These are phyloP conservation scores for Tuber aestivum DNA, from an alignment of 495 filamentous ascomycete species.

Conservation along the genomic window DNA sequence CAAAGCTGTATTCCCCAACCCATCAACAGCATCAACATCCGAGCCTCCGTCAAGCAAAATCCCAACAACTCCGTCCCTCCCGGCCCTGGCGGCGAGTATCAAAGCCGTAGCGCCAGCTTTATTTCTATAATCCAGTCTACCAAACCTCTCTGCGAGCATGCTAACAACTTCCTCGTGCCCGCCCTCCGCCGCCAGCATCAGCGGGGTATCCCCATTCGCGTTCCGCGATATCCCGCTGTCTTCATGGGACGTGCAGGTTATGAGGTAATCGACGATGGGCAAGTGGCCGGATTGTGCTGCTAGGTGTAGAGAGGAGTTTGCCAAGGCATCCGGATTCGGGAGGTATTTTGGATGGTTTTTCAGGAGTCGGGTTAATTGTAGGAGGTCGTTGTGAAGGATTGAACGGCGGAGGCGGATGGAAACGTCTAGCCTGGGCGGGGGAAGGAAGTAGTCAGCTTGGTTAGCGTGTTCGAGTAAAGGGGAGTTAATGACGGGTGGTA, in stretches of 20 bases:
- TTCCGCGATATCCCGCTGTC: slow-evolving; percentile 59
- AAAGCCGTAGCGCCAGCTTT: slow-evolving; percentile 56
- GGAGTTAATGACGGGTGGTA: neutral
- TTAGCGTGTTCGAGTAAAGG: neutral
- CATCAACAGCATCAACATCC: slow-evolving; percentile 48
- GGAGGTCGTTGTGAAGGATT: slow-evolving; percentile 63
- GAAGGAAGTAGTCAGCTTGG: neutral
- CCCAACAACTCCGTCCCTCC: slow-evolving; percentile 57
- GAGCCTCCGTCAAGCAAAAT: slow-evolving; percentile 34
- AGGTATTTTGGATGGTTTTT: slow-evolving; percentile 60
- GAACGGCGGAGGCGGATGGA: slow-evolving; percentile 63
- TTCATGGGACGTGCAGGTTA: slow-evolving; percentile 54
- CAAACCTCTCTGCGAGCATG: slow-evolving; percentile 40
- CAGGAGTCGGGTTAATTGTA: slow-evolving; percentile 43
- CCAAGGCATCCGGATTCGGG: slow-evolving; percentile 47
- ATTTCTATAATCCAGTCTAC: slow-evolving; percentile 31
- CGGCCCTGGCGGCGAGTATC: slow-evolving; percentile 55
- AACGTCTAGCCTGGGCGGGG: slow-evolving; percentile 55
- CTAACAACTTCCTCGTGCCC: slow-evolving; percentile 59
- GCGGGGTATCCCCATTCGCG: slow-evolving; percentile 64
- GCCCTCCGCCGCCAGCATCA: slow-evolving; percentile 55
- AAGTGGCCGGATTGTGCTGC: slow-evolving; percentile 63
- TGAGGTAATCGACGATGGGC: slow-evolving; percentile 54
- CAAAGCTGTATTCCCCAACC: slow-evolving; percentile 68
- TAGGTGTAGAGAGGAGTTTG: slow-evolving; percentile 73